Conservation (phyloP, 805 yeast genomes). For the Phaffomyces thermotolerans region DNA sequence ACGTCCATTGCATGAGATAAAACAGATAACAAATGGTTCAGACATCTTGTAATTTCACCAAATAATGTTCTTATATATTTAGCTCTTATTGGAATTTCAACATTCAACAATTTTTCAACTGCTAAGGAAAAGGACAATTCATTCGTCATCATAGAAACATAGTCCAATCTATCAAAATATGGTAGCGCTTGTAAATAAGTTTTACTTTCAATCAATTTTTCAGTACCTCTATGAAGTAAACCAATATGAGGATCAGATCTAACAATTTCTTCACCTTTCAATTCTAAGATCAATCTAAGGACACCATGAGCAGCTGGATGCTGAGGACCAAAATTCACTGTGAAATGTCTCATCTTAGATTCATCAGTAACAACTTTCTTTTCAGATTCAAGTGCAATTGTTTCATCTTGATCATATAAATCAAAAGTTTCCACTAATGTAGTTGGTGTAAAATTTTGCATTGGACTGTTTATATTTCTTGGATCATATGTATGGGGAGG, state of each 20-base stretch:
- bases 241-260: constrained; percentile 89
- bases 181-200: constrained; percentile 86
- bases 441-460: constrained; percentile 30
- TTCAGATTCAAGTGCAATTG: constrained; percentile 24
- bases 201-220: constrained; percentile 78
- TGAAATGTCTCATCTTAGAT: constrained; percentile 70
- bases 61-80: constrained; percentile 79
- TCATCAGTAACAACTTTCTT: constrained; percentile 13
- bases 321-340: constrained; percentile 88
- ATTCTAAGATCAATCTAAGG: constrained; percentile 74
- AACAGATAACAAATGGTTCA: constrained; percentile 82
- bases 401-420: constrained; percentile 32
- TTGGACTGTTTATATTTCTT: constrained; percentile 30
- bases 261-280: constrained; percentile 83
- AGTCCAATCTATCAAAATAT: constrained; percentile 81
- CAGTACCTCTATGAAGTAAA: constrained; percentile 81
- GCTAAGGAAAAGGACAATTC: constrained; percentile 81
- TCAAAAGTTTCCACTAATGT: constrained; percentile 23
- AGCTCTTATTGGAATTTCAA: constrained; percentile 80
- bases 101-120: constrained; percentile 74
- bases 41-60: constrained; percentile 78
- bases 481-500: constrained; percentile 8
- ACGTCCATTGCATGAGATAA: constrained; percentile 90
- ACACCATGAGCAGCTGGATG: constrained; percentile 96
- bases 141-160: constrained; percentile 84